These are phyloP conservation scores for Botrytis porri DNA, from an alignment of 2,329 filamentous ascomycete genomes.

Conservation along the genomic window DNA sequence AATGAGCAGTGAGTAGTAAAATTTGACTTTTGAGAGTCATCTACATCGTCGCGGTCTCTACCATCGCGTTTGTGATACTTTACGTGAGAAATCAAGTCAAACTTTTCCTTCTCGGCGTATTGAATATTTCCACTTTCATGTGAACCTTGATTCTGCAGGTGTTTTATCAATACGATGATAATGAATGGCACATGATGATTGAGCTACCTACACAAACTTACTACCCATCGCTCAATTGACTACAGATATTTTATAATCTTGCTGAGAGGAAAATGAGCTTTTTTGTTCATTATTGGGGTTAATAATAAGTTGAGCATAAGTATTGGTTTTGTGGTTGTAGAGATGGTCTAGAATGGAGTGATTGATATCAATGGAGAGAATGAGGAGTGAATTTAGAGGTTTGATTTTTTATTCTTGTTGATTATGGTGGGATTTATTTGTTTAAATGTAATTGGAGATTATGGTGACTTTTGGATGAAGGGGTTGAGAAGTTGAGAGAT, in stretches of 20 bases:
- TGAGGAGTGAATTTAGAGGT: neutral
- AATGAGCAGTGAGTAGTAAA: too few relatives aligned
- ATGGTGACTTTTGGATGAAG: neutral
- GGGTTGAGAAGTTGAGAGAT: neutral
- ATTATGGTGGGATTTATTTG: too few relatives aligned
- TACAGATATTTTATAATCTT: neutral
- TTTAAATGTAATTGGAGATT: too few relatives aligned
- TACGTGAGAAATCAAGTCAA: neutral
- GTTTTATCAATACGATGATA: rapidly evolving
- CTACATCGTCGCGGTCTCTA: neutral
- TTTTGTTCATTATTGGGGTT: neutral
- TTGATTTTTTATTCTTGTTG: too few relatives aligned
- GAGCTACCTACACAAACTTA: rapidly evolving
- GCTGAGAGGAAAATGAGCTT: neutral
- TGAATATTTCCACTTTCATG: rapidly evolving
- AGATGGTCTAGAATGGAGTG: too few relatives aligned
- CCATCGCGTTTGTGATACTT: neutral
- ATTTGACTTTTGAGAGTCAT: too few relatives aligned
- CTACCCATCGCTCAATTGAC: rapidly evolving
- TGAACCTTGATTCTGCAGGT: rapidly evolving
- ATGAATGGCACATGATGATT: neutral
- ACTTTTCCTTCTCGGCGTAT: neutral
- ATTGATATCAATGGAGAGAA: neutral
- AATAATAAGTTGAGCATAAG: neutral
- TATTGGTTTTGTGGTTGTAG: too few relatives aligned